Base-by-base conservation (phyloP, 257 asterid species). In the Echium plantagineum region DNA sequence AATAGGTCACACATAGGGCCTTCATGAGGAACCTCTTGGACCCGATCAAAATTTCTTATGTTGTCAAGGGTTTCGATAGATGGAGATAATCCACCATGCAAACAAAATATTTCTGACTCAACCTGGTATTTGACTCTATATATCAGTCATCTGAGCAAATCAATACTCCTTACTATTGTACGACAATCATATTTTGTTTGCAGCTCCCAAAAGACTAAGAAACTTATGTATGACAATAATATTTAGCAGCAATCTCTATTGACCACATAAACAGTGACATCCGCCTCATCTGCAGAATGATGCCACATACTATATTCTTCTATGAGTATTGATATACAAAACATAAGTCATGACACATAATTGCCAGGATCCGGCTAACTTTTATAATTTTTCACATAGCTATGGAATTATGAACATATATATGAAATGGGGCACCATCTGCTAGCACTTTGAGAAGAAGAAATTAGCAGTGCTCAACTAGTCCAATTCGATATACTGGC, bases 1-100 rank as follows among this genome's bases (percentile, higher is more conserved):
- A 86, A 65, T 49, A 86, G 81, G 69, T 86, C 94, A 78, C 95
- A 86, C 95, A 86, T 86, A n/a, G 94, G 87, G 59, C 95, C 95
- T 67, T 86, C 94, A 61, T 86, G 95, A 31, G 95, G 95, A 73
- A 84, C 95, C 74, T 86, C 94, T 83, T 84, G 95, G 62, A 81
- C 89, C 54, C 95, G 90, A 56, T 86, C 94, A 42, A 86, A 84
- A 75, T 81, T 86, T 54, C 95, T 79, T 63, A 86, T 81, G 58
- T 75, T 78, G 63, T 86, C 95, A 65, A 86, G 95, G 62, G 93
- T 86, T 81, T 86, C 95, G 65, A 83, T 62, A 17, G 94, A 81
- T 16, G 95, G 95, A 30, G 95, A 86, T 78, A 86, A 69, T 66
- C 94, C 95, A 64, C 95, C 95, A 32, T 84, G 95, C 65, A 86